phyloP scores from a whole-genome alignment of 441 rosid species.

The Macaranga tanarius region DNA sequence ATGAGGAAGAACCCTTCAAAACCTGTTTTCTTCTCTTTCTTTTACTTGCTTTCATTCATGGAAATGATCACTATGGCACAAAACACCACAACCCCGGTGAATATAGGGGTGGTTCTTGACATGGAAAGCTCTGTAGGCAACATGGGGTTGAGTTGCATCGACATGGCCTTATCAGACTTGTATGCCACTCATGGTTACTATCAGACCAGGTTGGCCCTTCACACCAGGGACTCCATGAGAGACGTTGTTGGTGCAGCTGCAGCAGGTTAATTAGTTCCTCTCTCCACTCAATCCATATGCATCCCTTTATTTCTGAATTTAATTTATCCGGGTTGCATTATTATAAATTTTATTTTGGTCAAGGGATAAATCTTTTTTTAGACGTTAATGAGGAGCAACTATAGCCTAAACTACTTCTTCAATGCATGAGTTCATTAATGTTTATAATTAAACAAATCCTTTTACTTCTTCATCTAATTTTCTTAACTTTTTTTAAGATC shows the following conservation, averaged over 20 bases:
- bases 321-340: no score
- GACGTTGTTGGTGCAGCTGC: slow-evolving; percentile 55
- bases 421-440: no score
- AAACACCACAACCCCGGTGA: slow-evolving; percentile 32
- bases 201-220: slow-evolving; percentile 41
- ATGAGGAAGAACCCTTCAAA: background rate
- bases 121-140: slow-evolving; percentile 27
- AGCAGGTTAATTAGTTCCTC: background rate
- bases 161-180: slow-evolving; percentile 58
- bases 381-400: no score
- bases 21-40: background rate
- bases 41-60: background rate
- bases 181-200: slow-evolving; percentile 36
- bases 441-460: no score
- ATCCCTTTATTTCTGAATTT: background rate
- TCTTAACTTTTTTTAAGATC: no score
- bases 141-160: slow-evolving; percentile 46
- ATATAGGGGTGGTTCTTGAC: slow-evolving; percentile 61
- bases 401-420: no score
- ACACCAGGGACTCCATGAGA: slow-evolving; percentile 38
- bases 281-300: no score
- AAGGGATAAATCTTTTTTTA: no score
- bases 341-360: no score
- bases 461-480: no score
- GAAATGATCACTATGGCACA: slow-evolving; percentile 3